Evolutionary conservation across 768 basidiomycete genomes (phyloP).

Genomic region (Russula sp.): DNA sequence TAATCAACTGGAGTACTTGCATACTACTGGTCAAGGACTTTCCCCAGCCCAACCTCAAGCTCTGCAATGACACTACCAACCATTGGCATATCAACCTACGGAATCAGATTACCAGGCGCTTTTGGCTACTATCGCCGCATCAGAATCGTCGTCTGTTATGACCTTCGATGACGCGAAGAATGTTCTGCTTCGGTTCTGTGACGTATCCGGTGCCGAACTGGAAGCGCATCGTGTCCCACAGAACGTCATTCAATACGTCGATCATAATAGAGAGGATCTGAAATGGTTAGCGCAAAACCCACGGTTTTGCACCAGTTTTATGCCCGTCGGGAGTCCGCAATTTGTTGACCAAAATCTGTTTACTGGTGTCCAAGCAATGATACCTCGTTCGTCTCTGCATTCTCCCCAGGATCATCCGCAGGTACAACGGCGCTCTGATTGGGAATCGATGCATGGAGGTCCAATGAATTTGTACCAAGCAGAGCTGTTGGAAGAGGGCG

Average conservation of each 20-base stretch:
- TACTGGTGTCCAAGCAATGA: neutral
- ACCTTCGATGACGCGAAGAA: neutral
- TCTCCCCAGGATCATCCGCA: slow-evolving; percentile 5
- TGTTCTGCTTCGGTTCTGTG: slow-evolving; percentile 7
- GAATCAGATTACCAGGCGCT: slow-evolving; percentile 15
- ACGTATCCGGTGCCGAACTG: slow-evolving; percentile 3
- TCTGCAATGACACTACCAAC: neutral
- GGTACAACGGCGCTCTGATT: slow-evolving; percentile 12
- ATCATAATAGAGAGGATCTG: slow-evolving; percentile 5
- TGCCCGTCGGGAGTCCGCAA: neutral
- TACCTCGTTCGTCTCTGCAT: neutral
- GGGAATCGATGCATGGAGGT: slow-evolving; percentile 11
- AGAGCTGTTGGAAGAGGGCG: slow-evolving; percentile 83
- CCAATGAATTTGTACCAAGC: slow-evolving; percentile 38
- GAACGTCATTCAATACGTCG: neutral
- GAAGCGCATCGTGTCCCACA: slow-evolving; percentile 6
- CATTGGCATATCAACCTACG: slow-evolving; percentile 3
- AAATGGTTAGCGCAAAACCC: slow-evolving; percentile 9
- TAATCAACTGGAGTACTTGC: neutral
- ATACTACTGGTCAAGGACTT: neutral
- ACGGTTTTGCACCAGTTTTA: neutral
- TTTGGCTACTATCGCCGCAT: neutral
- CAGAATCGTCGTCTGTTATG: neutral
- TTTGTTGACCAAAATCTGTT: neutral
- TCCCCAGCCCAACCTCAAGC: neutral